Base-by-base conservation (phyloP, 495 filamentous ascomycete genomes). In the Hypoxylon fuscum region DNA sequence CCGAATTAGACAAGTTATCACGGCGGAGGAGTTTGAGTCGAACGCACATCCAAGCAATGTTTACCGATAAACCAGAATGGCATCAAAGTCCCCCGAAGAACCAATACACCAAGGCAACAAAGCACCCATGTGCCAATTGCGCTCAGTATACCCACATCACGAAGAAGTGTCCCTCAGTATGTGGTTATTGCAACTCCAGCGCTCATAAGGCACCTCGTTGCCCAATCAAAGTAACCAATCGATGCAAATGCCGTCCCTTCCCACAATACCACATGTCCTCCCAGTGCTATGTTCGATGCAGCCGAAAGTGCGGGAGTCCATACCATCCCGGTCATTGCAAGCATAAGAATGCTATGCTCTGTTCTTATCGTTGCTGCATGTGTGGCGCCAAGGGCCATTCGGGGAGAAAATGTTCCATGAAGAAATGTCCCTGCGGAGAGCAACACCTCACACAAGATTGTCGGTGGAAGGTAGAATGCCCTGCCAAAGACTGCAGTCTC, bases 211-310 rank as follows among this genome's bases (percentile, higher is more conserved):
- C 72, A 8, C 61, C 47, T 2, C 14, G 37, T 6, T 78, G 76
- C 40, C 52, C 68, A n/a, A 41, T 73, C 7, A 64, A 71, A n/a
- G 50, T 27, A 9, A 49, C 54, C 10, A 73, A 74, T 43, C 68
- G 74, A 3, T 77, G 76, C 62, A 78, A 78, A 60, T 77, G 73
- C 56, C 17, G 58, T 14, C 72, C 72, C 0, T 77, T 77, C 46
- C 76, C 76, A 1, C 68, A 68, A 18, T 75, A 59, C 45, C 74
- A 78, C 55, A 59, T 58, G 7, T 63, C 71, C 29, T 46, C 37
- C 15, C 46, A 63, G 0, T 78, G 74, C 49, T 43, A 51, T n/a
- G 46, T 77, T 7, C 64, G 58, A 2, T 78, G 73, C 68, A 68
- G 58, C 34, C 73, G 71, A 14, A 44, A 37, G 8, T 74, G 73